Evolutionary conservation across 1,139 yeast genomes (phyloP).

Genomic region (Taphrina wiesneri): DNA sequence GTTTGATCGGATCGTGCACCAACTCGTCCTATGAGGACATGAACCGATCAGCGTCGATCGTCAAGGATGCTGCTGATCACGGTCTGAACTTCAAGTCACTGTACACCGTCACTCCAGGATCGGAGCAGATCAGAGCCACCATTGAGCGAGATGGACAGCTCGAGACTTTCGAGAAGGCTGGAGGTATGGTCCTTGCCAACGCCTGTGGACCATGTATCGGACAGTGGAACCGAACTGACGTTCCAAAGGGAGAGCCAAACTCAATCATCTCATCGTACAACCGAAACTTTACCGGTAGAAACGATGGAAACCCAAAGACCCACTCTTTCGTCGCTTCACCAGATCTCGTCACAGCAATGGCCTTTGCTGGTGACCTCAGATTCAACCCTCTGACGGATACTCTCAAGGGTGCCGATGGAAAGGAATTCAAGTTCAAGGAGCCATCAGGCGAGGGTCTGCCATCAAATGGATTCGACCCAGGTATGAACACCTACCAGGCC

Average conservation of each 20-base stretch:
- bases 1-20: slow-evolving; percentile 98
- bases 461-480: slow-evolving; percentile 85
- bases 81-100: slow-evolving; percentile 88
- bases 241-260: slow-evolving; percentile 97
- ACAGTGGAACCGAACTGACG: slow-evolving; percentile 99
- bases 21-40: slow-evolving; percentile 98
- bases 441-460: slow-evolving; percentile 96
- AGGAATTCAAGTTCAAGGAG: slow-evolving; percentile 87
- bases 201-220: slow-evolving; percentile 99
- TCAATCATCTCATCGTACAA: slow-evolving; percentile 97
- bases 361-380: slow-evolving; percentile 95
- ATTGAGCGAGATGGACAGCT: slow-evolving; percentile 96
- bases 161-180: slow-evolving; percentile 83
- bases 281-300: slow-evolving; percentile 98
- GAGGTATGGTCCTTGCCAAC: slow-evolving; percentile 94
- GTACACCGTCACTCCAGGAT: slow-evolving; percentile 97
- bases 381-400: slow-evolving; percentile 97
- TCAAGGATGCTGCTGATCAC: slow-evolving; percentile 83
- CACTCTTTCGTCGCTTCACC: slow-evolving; percentile 98
- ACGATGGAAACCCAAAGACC: slow-evolving; percentile 98
- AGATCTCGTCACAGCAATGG: slow-evolving; percentile 94
- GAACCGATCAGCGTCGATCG: slow-evolving; percentile 95
- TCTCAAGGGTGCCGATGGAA: slow-evolving; percentile 90
- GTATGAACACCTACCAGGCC: slow-evolving; percentile 96
- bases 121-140: slow-evolving; percentile 98